These are phyloP conservation scores for Poronia punctata DNA, from an alignment of 495 filamentous ascomycete genomes.

Conservation along the genomic window DNA sequence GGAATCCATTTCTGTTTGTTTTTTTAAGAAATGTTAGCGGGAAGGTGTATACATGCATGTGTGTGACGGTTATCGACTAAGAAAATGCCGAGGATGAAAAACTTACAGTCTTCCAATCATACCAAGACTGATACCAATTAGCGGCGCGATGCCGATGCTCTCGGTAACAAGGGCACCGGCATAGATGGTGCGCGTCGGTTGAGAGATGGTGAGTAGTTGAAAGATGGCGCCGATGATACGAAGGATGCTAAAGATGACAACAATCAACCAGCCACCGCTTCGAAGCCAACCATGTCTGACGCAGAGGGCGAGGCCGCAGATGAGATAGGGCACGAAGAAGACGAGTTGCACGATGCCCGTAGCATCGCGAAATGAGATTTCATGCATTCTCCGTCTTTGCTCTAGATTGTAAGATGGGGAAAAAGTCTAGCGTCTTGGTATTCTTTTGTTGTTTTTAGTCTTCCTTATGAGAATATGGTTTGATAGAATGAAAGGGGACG, in stretches of 20 bases:
- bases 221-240: neutral
- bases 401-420: too few relatives aligned
- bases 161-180: neutral
- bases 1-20: neutral
- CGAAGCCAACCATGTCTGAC: neutral
- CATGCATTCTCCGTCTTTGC: neutral
- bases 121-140: neutral
- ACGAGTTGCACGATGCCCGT: neutral
- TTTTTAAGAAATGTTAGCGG: too few relatives aligned
- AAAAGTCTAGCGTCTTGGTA: too few relatives aligned
- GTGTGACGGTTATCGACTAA: too few relatives aligned
- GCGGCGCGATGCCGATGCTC: neutral
- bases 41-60: too few relatives aligned
- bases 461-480: too few relatives aligned
- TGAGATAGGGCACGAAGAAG: neutral
- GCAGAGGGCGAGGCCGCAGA: neutral
- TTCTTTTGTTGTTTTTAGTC: too few relatives aligned
- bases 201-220: neutral
- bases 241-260: neutral
- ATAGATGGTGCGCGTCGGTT: neutral
- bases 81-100: too few relatives aligned
- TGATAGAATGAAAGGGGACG: too few relatives aligned
- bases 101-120: neutral
- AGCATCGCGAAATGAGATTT: neutral
- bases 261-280: neutral